Percentiles rank a stretch among this genome's conserved stretches.
phyloP scores from a whole-genome alignment of 371 early-diverging fungal species.

The Saksenaea oblongispora region DNA sequence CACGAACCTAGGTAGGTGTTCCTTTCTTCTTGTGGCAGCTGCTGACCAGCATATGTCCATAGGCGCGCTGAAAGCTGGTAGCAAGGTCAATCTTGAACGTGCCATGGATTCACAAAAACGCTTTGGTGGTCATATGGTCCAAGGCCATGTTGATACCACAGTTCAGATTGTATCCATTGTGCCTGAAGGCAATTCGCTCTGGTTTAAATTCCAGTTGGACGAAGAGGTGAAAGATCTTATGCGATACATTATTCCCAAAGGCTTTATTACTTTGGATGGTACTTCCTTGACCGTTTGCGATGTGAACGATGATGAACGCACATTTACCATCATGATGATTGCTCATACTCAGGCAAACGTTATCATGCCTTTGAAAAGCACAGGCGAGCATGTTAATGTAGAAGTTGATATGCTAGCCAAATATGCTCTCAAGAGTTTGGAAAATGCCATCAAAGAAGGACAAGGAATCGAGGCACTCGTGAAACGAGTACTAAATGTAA shows the following conservation, averaged over 20 bases:
- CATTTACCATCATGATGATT: conserved; percentile 94
- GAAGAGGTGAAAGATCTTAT: conserved; percentile 62
- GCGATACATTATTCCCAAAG: conserved; percentile 91
- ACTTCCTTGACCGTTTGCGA: conserved; percentile 92
- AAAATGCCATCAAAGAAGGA: conserved; percentile 50
- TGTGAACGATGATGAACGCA: conserved; percentile 71
- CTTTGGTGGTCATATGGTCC: conserved; percentile 97
- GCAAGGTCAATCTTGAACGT: conserved; percentile 89
- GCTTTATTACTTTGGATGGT: conserved; percentile 92
- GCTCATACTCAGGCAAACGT: conserved; percentile 89
- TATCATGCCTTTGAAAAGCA: conserved; percentile 74
- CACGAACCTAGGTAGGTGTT: conserved; percentile 79
- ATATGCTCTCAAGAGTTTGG: conserved; percentile 84
- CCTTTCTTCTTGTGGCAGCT: not conserved
- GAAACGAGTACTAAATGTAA: conserved; percentile 21
- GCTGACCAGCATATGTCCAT: not conserved
- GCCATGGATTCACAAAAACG: conserved; percentile 86
- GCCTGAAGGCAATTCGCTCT: conserved; percentile 88
- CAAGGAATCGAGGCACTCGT: conserved; percentile 43
- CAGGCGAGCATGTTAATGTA: conserved; percentile 86
- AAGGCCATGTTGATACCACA: conserved; percentile 94
- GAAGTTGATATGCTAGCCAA: conserved; percentile 98
- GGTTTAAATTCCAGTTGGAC: conserved; percentile 73
- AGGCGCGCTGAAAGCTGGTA: conserved; percentile 79
- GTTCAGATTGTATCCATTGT: conserved; percentile 71